Evolutionary conservation across 164 flowering plant species (phyloP).

Genomic region (Brasenia schreberi): DNA sequence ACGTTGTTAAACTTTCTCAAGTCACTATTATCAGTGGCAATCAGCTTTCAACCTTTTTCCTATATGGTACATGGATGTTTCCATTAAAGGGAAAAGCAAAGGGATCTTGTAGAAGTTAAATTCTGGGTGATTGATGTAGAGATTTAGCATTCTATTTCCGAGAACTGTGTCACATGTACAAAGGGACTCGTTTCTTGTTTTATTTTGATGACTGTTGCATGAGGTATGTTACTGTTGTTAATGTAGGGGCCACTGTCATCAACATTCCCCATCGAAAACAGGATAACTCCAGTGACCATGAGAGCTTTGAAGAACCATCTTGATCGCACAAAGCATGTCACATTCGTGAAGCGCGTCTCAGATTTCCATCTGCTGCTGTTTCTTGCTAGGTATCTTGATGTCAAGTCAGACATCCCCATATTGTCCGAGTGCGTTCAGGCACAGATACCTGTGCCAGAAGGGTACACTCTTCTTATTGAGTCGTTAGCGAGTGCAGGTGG

Average conservation of each 20-base stretch:
- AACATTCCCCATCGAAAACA: conserved; percentile 73
- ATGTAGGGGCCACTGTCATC: conserved; percentile 82
- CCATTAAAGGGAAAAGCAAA: no score
- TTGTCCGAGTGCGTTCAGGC: conserved; percentile 56
- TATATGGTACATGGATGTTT: no score
- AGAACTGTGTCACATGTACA: no score
- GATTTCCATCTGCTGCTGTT: conserved; percentile 78
- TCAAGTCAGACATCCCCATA: conserved; percentile 62
- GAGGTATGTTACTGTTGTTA: background rate
- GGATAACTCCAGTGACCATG: conserved; percentile 37
- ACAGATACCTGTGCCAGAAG: conserved; percentile 60
- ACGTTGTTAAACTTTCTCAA: no score
- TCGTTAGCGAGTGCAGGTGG: conserved; percentile 54
- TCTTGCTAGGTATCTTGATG: conserved; percentile 52
- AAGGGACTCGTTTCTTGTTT: background rate
- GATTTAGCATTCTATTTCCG: no score
- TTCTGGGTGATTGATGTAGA: no score
- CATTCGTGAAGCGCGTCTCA: conserved; percentile 73
- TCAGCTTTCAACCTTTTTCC: no score
- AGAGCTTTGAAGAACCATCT: conserved; percentile 60
- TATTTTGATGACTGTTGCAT: background rate
- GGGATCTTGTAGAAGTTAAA: no score
- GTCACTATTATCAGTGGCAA: no score
- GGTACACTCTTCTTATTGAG: conserved; percentile 72
- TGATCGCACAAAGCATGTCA: conserved; percentile 47